Evolutionary conservation across 805 yeast genomes (phyloP), one percentile per base, ranked within the genome.

Genomic region (Candida dajiaensis): DNA sequence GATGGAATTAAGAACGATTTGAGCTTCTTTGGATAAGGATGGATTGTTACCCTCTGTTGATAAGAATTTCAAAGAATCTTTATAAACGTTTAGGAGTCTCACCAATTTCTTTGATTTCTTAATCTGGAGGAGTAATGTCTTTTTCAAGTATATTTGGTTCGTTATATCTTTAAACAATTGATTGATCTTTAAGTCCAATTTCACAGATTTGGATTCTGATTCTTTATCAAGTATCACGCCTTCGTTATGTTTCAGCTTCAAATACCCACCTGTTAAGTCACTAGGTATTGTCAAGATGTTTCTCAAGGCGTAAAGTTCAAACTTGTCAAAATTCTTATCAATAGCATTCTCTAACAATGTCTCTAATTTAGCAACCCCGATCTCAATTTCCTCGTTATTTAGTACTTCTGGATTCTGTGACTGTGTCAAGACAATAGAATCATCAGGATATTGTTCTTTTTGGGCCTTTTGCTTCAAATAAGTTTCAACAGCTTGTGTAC

Each of bases 321-420:
- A 81, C 61, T 83, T 83, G 63, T 90, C 97, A 62, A 88, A 89
- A 60, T 86, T 86, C 54, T 74, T 74, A 65, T 89, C 96, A 11
- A 89, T 84, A 1, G 82, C 74, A 50, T 79, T 76, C 58, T 86
- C 96, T 46, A 90, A 58, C 21, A 86, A 63, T 0, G 89, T 79
- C 56, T 89, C 96, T 38, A 89, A 66, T 58, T 83, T 80, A 0
- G 89, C 94, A 0, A 92, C 81, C 0, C 97, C 96, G n/a, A 76
- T 57, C 50, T 77, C 78, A 2, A 89, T 80, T 50, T 85, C n/a
- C 10, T 46, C 43, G 4, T 29, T 26, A 11, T 23, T 29, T 36
- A 57, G 58, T 13, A 15, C 31, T 2, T 15, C 20, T 36, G 15
- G 16, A 8, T 9, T 20, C 6, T 36, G 23, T 6, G 22, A 18